Percentiles rank a stretch among this genome's conserved stretches.
phyloP scores from a whole-genome alignment of 129 eudicot genomes.

The Helianthus tuberosus region DNA sequence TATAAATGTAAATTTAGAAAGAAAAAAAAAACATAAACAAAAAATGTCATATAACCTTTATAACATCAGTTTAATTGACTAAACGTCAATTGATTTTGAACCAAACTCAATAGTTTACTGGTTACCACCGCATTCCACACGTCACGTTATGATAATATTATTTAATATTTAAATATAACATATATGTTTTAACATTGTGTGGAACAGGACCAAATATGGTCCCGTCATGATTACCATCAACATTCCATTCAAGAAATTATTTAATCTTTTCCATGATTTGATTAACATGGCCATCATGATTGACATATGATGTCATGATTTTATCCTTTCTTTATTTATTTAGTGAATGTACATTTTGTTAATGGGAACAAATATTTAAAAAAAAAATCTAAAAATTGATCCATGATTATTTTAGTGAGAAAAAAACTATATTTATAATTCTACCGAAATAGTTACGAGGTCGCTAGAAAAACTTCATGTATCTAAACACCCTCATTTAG shows the following conservation, averaged over 20 bases:
- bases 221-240: conserved; percentile 29
- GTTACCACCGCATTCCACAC: no score
- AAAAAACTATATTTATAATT: no score
- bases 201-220: conserved; percentile 13
- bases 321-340: background rate
- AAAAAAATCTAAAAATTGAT: no score
- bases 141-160: no score
- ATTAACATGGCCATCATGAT: conserved; percentile 32
- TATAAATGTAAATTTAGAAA: no score
- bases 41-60: background rate
- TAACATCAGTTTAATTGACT: background rate
- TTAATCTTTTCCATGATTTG: conserved; percentile 17
- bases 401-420: no score
- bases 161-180: background rate
- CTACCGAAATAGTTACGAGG: no score
- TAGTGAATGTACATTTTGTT: background rate
- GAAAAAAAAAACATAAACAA: background rate
- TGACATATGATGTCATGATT: background rate
- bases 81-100: background rate
- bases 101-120: no score
- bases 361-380: no score
- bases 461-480: no score
- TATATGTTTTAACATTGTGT: background rate
- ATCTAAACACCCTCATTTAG: no score
- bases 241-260: conserved; percentile 33